Base-by-base conservation (phyloP, 768 basidiomycete genomes). In the Phylloporus scabripes region DNA sequence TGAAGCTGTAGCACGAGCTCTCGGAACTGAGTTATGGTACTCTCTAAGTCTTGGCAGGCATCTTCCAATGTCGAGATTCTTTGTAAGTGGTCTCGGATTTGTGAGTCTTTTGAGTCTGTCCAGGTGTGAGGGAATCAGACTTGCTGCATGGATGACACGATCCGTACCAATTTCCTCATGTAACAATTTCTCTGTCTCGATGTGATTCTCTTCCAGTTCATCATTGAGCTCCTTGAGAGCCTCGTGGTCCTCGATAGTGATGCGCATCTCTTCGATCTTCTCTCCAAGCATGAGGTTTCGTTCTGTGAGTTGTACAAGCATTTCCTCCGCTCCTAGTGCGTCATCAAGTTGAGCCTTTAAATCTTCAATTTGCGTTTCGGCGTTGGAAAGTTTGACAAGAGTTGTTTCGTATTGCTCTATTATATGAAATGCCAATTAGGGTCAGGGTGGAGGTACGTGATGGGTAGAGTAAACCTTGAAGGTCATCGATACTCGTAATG, bases 251-350 rank as follows among this genome's bases (percentile, higher is more conserved):
- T 98, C 95, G 47, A 98, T 92, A 0, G 89, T 90, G 47, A 91
- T 85, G 11, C 92, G 81, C 88, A 97, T 94, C 68, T 97, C 93
- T 64, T 98, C 96, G 55, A 97, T 92, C 82, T 93, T 94, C 90
- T 97, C 95, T 52, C 90, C 86, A 40, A 97, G 79, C 69, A 86
- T 79, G 17, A 97, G 76, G 62, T 96, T 98, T 4, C 94, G 82
- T 59, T 96, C 95, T 0, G 95, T 99, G 39, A 99, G 76, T 59
- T 91, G 87, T 18, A 96, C 92, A 12, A 98, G 80, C 79, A 99
- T 87, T 52, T 99, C 96, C 65, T 98, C 95, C 0, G 93, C 93
- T 14, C 90, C 92, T 1, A 95, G 74, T 0, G 96, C 92, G 65
- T 94, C 93, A 59, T 99, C 96, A 2, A 98, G 80, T 65, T 98